A percentile compares a stretch with the other conserved stretches of the same genome.
Evolutionary conservation across 2,329 filamentous ascomycete genomes (phyloP).

Genomic region (Botrytis pseudocinerea): DNA sequence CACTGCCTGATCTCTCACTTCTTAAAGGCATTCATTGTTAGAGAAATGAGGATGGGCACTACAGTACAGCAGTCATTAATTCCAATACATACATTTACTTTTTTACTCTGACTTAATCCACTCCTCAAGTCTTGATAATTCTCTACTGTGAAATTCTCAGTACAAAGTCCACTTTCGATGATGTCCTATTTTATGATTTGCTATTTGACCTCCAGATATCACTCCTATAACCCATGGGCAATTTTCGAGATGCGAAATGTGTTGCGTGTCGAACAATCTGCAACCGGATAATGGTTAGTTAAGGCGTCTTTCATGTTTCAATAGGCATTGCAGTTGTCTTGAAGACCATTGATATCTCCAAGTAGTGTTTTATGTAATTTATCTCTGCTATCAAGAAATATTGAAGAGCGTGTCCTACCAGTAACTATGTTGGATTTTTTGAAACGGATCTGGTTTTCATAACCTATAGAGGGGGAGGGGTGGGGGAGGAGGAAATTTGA

Average conservation of each 20-base stretch:
- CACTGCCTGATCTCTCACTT: neutral
- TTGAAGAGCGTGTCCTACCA: neutral
- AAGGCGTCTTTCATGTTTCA: neutral
- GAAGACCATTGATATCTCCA: neutral
- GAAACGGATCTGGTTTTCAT: neutral
- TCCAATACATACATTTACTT: neutral
- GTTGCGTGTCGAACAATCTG: neutral
- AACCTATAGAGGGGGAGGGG: neutral
- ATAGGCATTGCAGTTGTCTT: neutral
- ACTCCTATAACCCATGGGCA: rapidly evolving
- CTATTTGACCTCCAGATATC: neutral
- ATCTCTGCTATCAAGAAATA: neutral
- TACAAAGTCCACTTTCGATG: neutral
- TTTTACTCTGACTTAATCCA: neutral
- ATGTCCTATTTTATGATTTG: neutral
- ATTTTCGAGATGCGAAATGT: no score
- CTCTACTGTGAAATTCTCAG: neutral
- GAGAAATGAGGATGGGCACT: neutral
- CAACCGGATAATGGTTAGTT: neutral
- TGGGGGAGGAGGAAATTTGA: rapidly evolving
- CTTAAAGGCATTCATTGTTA: rapidly evolving
- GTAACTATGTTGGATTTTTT: neutral
- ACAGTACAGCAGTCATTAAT: neutral
- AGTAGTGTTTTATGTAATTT: neutral
- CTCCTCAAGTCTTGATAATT: neutral